Evolutionary conservation across 148 eudicot genomes (phyloP).

Genomic region (Euryodendron excelsum): DNA sequence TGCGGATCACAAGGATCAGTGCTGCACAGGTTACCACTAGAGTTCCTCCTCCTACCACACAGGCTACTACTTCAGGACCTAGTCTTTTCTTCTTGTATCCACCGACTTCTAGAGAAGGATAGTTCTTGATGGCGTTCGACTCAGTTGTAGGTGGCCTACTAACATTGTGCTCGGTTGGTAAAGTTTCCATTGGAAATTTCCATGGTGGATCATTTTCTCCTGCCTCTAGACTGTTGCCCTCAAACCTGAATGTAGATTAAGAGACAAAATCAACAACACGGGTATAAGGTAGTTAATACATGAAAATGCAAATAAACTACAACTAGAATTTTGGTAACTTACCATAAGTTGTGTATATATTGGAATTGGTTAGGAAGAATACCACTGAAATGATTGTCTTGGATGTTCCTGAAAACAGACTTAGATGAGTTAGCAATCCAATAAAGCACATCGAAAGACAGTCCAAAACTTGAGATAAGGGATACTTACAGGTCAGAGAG

Average conservation of each 20-base stretch:
- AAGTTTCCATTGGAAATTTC: slow-evolving; percentile 58
- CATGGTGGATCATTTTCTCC: slow-evolving; percentile 58
- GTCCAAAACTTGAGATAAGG: slow-evolving; percentile 3
- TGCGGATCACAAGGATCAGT: slow-evolving; percentile 29
- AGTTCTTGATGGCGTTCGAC: slow-evolving; percentile 60
- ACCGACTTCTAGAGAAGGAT: slow-evolving; percentile 36
- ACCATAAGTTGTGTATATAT: slow-evolving; percentile 70
- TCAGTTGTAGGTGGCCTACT: slow-evolving; percentile 66
- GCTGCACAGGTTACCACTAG: slow-evolving; percentile 50
- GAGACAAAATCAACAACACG: background rate
- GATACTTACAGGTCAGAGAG: slow-evolving; percentile 68
- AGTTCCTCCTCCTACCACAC: slow-evolving; percentile 49
- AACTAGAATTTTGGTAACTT: slow-evolving; percentile 16
- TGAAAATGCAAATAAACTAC: background rate
- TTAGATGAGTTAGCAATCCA: slow-evolving; percentile 1
- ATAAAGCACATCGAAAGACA: slow-evolving; percentile 9
- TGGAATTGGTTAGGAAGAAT: slow-evolving; percentile 76
- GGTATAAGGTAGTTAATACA: background rate
- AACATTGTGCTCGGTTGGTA: slow-evolving; percentile 49
- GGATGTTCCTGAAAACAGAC: slow-evolving; percentile 65
- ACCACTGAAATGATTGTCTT: slow-evolving; percentile 89
- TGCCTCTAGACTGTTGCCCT: slow-evolving; percentile 61
- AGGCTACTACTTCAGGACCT: slow-evolving; percentile 47
- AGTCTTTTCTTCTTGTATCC: slow-evolving; percentile 44
- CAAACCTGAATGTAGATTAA: slow-evolving; percentile 50